These are phyloP conservation scores for Cicer cuneatum DNA, from an alignment of 306 rosid species.

Conservation along the genomic window DNA sequence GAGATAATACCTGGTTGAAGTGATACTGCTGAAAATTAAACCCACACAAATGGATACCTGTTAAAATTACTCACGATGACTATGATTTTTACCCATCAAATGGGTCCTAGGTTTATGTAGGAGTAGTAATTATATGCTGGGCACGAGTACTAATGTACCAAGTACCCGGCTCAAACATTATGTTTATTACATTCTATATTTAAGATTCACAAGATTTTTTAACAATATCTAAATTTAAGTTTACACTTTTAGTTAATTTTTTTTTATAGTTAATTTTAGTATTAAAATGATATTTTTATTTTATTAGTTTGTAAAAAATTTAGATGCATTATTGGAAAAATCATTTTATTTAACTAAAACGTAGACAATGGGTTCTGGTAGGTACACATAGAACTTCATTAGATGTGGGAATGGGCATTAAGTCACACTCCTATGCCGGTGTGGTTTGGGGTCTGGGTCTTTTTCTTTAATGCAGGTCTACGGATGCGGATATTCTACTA, in stretches of 20 bases:
- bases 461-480: not conserved
- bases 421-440: not conserved
- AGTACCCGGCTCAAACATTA: not conserved
- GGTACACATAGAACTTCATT: not conserved
- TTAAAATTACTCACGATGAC: not conserved
- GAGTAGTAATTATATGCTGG: not conserved
- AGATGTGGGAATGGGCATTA: not conserved
- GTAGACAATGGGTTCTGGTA: not conserved
- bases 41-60: not conserved
- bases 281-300: not conserved
- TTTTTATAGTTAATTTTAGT: not conserved
- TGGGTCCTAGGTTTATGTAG: not conserved
- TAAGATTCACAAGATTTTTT: not conserved
- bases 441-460: not conserved
- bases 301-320: not conserved
- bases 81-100: conserved; percentile 13
- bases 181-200: not conserved
- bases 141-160: not conserved
- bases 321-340: not conserved
- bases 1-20: conserved; percentile 15
- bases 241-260: not conserved
- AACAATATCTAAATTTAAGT: not conserved
- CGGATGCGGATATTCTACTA: not conserved
- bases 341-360: not conserved
- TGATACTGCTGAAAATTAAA: conserved; percentile 19